Percentiles rank a stretch among this genome's conserved stretches.
Conservation (phyloP, 2,329 filamentous ascomycete species). For the Penicillium sp. region DNA sequence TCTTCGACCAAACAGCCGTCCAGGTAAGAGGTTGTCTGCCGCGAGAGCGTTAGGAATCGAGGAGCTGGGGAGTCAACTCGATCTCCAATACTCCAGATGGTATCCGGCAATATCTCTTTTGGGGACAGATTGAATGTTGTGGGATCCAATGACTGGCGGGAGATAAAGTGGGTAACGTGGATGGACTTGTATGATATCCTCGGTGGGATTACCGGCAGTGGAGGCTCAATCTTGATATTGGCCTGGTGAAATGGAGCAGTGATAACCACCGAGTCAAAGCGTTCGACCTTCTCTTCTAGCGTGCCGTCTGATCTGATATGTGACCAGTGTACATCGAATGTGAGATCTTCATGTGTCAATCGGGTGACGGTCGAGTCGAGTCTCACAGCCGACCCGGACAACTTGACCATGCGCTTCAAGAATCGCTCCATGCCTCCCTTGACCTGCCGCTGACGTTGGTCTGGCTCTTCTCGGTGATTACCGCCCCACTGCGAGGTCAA, state of each 20-base stretch:
- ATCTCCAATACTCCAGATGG: not conserved
- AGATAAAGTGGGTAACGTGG: slow-evolving; percentile 3
- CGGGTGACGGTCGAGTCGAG: slow-evolving; percentile 3
- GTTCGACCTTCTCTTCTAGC: not conserved
- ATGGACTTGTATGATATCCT: slow-evolving; percentile 1
- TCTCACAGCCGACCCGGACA: not conserved
- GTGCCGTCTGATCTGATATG: not conserved
- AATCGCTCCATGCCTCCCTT: not conserved
- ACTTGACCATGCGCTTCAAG: not conserved
- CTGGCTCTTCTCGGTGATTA: not conserved
- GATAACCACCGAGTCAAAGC: slow-evolving; percentile 6
- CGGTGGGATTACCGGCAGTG: slow-evolving; percentile 1
- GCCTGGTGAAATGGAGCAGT: slow-evolving; percentile 6
- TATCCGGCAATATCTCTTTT: not conserved
- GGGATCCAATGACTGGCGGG: not conserved
- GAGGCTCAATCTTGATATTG: slow-evolving; percentile 1
- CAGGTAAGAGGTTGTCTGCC: not conserved
- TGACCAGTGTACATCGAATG: slow-evolving; percentile 6
- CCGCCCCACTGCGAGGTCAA: not conserved
- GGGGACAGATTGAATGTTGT: not conserved
- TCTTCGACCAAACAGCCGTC: not conserved
- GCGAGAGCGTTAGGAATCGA: not conserved
- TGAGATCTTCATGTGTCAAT: not conserved
- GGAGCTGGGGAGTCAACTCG: not conserved
- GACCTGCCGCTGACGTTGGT: not conserved